Evolutionary conservation across 257 asterid species (phyloP).

Genomic region (Scutellaria minor): DNA sequence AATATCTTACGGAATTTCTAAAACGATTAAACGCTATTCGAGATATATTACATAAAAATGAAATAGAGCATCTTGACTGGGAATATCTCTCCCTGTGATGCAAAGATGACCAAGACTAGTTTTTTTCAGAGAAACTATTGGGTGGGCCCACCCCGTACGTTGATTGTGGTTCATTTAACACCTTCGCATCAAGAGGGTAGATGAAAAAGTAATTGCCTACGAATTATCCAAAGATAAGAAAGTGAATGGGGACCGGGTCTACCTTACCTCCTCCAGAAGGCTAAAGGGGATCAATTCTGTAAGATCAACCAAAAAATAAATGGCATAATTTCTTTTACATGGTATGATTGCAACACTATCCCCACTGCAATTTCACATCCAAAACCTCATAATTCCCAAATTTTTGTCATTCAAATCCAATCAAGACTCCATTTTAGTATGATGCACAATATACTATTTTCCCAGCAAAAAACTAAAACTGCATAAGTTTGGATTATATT

Average conservation of each 20-base stretch:
- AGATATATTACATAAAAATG: too few relatives aligned
- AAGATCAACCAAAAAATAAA: constrained; percentile 8
- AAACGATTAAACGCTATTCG: too few relatives aligned
- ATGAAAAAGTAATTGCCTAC: constrained; percentile 4
- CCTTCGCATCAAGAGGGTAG: not conserved
- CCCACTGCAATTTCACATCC: not conserved
- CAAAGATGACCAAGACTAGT: constrained; percentile 5
- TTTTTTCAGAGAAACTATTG: not conserved
- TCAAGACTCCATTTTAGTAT: not conserved
- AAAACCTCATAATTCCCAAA: not conserved
- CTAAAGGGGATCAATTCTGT: constrained; percentile 10
- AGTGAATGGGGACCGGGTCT: not conserved
- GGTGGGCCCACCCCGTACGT: constrained; percentile 4
- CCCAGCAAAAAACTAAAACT: constrained; percentile 2
- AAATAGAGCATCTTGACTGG: too few relatives aligned
- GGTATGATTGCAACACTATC: constrained; percentile 13
- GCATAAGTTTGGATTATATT: constrained; percentile 2
- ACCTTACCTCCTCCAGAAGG: not conserved
- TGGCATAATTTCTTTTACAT: not conserved
- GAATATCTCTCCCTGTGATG: constrained; percentile 1
- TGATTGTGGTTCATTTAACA: not conserved
- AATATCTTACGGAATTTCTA: not conserved
- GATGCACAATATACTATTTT: not conserved
- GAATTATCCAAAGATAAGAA: not conserved
- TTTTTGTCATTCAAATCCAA: not conserved